Evolutionary conservation across 805 yeast genomes (phyloP).

Genomic region (Candida railenensis): DNA sequence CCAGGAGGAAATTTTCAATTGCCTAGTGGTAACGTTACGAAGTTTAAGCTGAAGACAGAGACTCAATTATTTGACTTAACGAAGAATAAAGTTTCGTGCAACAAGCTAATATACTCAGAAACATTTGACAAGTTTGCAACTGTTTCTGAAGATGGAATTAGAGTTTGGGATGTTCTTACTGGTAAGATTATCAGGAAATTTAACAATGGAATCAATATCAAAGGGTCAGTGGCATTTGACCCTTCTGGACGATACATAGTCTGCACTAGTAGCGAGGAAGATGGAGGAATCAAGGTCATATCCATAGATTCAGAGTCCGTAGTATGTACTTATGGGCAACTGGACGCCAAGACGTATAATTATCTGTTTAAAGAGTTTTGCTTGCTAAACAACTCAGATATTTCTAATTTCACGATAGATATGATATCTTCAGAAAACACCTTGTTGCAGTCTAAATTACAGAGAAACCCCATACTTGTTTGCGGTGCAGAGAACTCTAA

Average conservation of each 20-base stretch:
- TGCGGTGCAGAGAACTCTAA: slow-evolving; percentile 11
- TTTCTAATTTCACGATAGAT: slow-evolving; percentile 10
- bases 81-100: slow-evolving; percentile 26
- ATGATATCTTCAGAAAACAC: slow-evolving; percentile 18
- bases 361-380: background rate
- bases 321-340: background rate
- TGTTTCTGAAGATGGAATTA: slow-evolving; percentile 3
- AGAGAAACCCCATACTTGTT: slow-evolving; percentile 12
- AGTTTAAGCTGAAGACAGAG: slow-evolving; percentile 34
- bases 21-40: slow-evolving; percentile 3
- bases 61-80: slow-evolving; percentile 36
- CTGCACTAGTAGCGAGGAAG: background rate
- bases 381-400: slow-evolving; percentile 11
- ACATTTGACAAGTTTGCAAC: slow-evolving; percentile 26
- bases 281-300: background rate
- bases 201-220: slow-evolving; percentile 14
- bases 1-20: slow-evolving; percentile 10
- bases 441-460: slow-evolving; percentile 13
- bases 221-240: slow-evolving; percentile 8
- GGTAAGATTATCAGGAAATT: background rate
- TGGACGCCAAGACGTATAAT: background rate
- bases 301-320: background rate
- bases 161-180: slow-evolving; percentile 1
- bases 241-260: slow-evolving; percentile 26
- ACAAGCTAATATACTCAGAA: slow-evolving; percentile 19